Base-by-base conservation (phyloP, 768 basidiomycete genomes). In the Cubamyces lactineus region DNA sequence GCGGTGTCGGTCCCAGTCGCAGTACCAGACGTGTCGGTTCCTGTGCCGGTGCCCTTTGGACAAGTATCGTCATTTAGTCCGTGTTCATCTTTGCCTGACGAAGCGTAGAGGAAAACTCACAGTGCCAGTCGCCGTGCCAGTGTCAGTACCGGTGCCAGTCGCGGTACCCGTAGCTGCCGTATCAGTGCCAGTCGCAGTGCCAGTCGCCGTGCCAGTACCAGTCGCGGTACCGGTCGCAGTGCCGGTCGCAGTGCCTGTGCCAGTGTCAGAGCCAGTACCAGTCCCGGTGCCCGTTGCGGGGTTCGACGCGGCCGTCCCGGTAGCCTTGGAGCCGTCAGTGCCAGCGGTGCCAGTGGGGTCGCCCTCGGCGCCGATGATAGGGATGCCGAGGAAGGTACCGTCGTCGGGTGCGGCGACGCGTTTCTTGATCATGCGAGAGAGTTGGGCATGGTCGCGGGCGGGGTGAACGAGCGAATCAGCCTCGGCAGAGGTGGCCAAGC, bases 371-470 rank as follows among this genome's bases (percentile, higher is more conserved):
- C 76, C 79, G 61, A 72, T 66, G 40, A 52, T 59, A 19, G 21
- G 64, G 61, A 34, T 5, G 9, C 59, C 49, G 30, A 60, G 41
- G 21, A 21, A 26, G 52, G 49, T 34, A 30, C 52, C 54, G 60
- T 62, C 16, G 70, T 57, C 71, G 61, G 45, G 1, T 43, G 53
- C 43, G 26, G 82, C 78, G 4, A 77, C 71, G 40, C 90, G 87
- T 72, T 88, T 91, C 77, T 80, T 89, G 66, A 92, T 71, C 72
- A 92, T 75, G 69, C 90, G 87, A 69, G 85, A 84, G 69, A 86
- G 75, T 68, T 77, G 77, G 53, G 68, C 78, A 74, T 89, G 86
- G 74, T 82, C 82, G 66, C 84, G 84, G 53, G 79, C 85, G 39
- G 74, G 74, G 63, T 65, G 69, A 65, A 57, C 30, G 74, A 75